phyloP scores from a whole-genome alignment of 768 basidiomycete species.

The Lactarius vividus region DNA sequence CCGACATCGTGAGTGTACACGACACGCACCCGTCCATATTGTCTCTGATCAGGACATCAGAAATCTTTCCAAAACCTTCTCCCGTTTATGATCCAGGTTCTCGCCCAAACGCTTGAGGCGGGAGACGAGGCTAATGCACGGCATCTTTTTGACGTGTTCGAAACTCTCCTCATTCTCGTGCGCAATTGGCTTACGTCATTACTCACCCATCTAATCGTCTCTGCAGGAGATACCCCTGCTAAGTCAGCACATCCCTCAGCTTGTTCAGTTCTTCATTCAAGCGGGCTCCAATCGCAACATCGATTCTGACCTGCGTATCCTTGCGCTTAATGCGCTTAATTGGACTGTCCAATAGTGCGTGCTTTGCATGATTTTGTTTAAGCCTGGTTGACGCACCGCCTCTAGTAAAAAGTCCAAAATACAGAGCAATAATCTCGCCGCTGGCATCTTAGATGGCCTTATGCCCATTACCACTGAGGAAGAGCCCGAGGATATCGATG shows the following conservation, averaged over 20 bases:
- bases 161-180: slow-evolving; percentile 91
- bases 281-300: slow-evolving; percentile 76
- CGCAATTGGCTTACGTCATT: slow-evolving; percentile 29
- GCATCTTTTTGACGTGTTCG: slow-evolving; percentile 91
- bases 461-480: slow-evolving; percentile 94
- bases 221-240: slow-evolving; percentile 89
- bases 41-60: slow-evolving; percentile 38
- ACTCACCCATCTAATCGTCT: slow-evolving; percentile 6
- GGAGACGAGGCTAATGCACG: slow-evolving; percentile 81
- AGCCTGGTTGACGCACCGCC: slow-evolving; percentile 19
- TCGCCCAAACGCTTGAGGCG: slow-evolving; percentile 76
- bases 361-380: neutral
- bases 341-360: slow-evolving; percentile 96
- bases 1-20: slow-evolving; percentile 65
- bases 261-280: slow-evolving; percentile 84
- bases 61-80: slow-evolving; percentile 85
- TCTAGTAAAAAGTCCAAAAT: slow-evolving; percentile 94
- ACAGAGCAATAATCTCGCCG: slow-evolving; percentile 79
- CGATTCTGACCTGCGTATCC: slow-evolving; percentile 79
- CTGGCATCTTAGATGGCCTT: slow-evolving; percentile 82
- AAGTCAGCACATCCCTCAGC: slow-evolving; percentile 80
- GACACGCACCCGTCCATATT: neutral
- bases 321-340: slow-evolving; percentile 89
- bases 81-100: slow-evolving; percentile 84
- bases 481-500: slow-evolving; percentile 91